Evolutionary conservation across 2,329 filamentous ascomycete genomes (phyloP).

Genomic region (Fusarium veterinarium): DNA sequence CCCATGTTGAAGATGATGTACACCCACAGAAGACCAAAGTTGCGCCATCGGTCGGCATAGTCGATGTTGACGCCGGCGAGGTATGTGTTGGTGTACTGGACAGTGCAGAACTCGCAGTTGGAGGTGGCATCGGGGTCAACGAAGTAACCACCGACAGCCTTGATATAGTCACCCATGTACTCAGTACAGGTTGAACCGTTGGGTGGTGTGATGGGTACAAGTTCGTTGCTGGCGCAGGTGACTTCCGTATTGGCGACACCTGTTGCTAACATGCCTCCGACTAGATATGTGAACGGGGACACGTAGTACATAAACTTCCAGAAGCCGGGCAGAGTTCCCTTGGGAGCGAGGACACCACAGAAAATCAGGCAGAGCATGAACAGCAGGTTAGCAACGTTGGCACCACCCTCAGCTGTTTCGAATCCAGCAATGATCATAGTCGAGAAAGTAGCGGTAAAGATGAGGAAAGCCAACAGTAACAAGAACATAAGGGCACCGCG

Average conservation of each 20-base stretch:
- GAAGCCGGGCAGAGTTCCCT: constrained; percentile 68
- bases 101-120: constrained; percentile 68
- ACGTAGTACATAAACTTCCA: constrained; percentile 68
- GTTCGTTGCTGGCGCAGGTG: constrained; percentile 76
- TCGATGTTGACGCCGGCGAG: constrained; percentile 61
- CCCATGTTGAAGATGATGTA: constrained; percentile 70
- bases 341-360: constrained; percentile 45
- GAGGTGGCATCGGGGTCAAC: constrained; percentile 59
- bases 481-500: constrained; percentile 85
- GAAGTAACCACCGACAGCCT: constrained; percentile 63
- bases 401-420: constrained; percentile 72
- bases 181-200: constrained; percentile 66
- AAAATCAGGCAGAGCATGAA: constrained; percentile 69
- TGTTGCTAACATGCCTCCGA: constrained; percentile 77
- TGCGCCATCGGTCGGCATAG: constrained; percentile 74
- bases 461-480: constrained; percentile 77
- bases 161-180: constrained; percentile 67
- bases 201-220: constrained; percentile 72
- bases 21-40: constrained; percentile 72
- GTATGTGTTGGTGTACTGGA: constrained; percentile 64
- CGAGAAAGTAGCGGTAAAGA: constrained; percentile 86
- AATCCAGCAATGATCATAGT: constrained; percentile 78
- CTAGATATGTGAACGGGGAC: constrained; percentile 85
- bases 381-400: constrained; percentile 73
- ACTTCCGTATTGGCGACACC: constrained; percentile 76